Evolutionary conservation across 441 rosid species (phyloP), one percentile per base, ranked within the genome.

Genomic region (Mallotus japonicus): DNA sequence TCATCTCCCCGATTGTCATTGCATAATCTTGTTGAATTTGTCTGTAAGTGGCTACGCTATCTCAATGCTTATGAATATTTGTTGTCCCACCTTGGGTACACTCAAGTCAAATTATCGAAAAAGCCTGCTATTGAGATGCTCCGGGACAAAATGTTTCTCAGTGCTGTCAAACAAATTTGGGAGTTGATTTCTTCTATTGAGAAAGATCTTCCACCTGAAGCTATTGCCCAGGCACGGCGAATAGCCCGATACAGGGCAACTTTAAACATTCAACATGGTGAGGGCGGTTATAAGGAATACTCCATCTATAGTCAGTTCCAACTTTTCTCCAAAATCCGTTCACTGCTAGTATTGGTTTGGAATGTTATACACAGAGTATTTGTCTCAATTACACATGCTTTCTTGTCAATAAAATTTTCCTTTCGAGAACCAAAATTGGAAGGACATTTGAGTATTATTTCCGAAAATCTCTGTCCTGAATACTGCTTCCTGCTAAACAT

Each of bases 191-290:
- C 83, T 73, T 67, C 76, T 69, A 75, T 86, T 73, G 99, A 95
- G 83, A 87, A 86, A 75, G 80, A 90, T 76, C 89, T 95, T 62
- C 88, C 97, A 24, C 85, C 87, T 73, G 92, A 90, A 82, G 92
- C 93, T 71, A 85, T 95, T 72, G 86, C 88, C 59, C 96, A 86
- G 83, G 99, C 97, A 58, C 82, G 99, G 72, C 86, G 88, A 77
- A 85, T 92, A 74, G 97, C 88, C 74, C 85, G 96, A 72, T 83
- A 80, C 81, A 86, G 88, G 79, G 85, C 85, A 70, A 68, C 79
- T 50, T 62, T 77, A 74, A 78, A 82, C 51, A 67, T 75, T 81
- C 86, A 72, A 69, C 74, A 69, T 79, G 79, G 72, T 79, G 73
- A 77, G 78, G 80, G 72, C 72, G 60, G 72, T 68, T 61, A 58